Conservation (phyloP, 768 basidiomycete genomes). For the Lyophyllum semitale region DNA sequence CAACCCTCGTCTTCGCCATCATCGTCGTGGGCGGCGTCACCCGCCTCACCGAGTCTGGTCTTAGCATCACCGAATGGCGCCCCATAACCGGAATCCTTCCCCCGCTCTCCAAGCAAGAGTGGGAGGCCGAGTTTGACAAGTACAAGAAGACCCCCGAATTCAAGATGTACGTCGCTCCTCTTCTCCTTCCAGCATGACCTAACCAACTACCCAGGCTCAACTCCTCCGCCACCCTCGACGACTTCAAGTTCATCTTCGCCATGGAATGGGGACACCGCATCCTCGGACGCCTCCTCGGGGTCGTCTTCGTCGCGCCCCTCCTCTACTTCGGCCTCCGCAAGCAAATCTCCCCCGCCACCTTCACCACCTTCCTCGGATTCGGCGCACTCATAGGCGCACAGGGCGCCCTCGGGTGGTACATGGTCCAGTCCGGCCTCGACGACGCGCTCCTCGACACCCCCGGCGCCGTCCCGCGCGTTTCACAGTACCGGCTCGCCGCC, state of each 20-base stretch:
- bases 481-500: slow-evolving; percentile 94
- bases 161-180: slow-evolving; percentile 67
- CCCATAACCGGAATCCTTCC: slow-evolving; percentile 90
- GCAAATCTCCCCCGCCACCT: slow-evolving; percentile 65
- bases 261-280: slow-evolving; percentile 99
- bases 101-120: slow-evolving; percentile 73
- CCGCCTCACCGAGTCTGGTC: slow-evolving; percentile 93
- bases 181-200: slow-evolving; percentile 2
- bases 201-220: slow-evolving; percentile 63
- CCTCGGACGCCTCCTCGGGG: slow-evolving; percentile 84
- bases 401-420: slow-evolving; percentile 96
- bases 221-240: slow-evolving; percentile 79
- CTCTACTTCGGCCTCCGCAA: slow-evolving; percentile 76
- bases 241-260: slow-evolving; percentile 96
- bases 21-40: slow-evolving; percentile 96
- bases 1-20: slow-evolving; percentile 86
- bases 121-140: slow-evolving; percentile 90
- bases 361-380: slow-evolving; percentile 67
- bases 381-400: slow-evolving; percentile 86
- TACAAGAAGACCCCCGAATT: slow-evolving; percentile 96
- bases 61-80: slow-evolving; percentile 98
- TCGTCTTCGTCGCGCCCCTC: slow-evolving; percentile 83
- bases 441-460: slow-evolving; percentile 78
- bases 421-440: slow-evolving; percentile 97
- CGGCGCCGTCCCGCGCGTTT: slow-evolving; percentile 89